A percentile compares a stretch with the other conserved stretches of the same genome.
These are phyloP conservation scores for Nosema muscidifuracis DNA, from an alignment of 371 early-diverging fungal species.

Conservation along the genomic window DNA sequence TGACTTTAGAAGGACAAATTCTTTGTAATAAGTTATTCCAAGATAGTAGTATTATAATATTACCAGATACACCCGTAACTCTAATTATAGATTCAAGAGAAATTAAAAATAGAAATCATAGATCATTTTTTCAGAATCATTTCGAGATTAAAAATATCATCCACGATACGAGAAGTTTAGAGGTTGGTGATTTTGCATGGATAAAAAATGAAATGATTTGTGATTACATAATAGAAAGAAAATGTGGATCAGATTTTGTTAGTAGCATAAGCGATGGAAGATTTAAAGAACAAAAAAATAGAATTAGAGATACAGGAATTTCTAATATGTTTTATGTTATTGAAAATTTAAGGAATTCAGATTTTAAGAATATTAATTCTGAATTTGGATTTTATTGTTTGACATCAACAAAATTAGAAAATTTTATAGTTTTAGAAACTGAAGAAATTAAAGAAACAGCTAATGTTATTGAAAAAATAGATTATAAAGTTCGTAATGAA, in stretches of 20 bases:
- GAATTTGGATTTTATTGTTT: not conserved
- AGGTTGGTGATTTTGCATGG: slow-evolving; percentile 63
- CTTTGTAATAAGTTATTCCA: slow-evolving; percentile 28
- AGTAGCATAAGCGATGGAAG: slow-evolving; percentile 83
- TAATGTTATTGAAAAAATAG: slow-evolving; percentile 33
- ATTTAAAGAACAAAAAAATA: slow-evolving; percentile 80
- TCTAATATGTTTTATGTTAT: slow-evolving; percentile 47
- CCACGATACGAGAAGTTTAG: slow-evolving; percentile 48
- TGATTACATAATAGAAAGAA: slow-evolving; percentile 79
- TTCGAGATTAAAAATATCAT: slow-evolving; percentile 31
- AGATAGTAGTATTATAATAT: slow-evolving; percentile 17
- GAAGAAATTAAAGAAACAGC: slow-evolving; percentile 50
- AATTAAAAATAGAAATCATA: slow-evolving; percentile 44
- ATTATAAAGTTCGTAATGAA: slow-evolving; percentile 27
- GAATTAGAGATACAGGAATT: slow-evolving; percentile 36
- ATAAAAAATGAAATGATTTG: slow-evolving; percentile 68
- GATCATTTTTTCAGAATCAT: slow-evolving; percentile 48
- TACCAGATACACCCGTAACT: not conserved
- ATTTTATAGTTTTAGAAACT: slow-evolving; percentile 56
- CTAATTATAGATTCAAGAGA: slow-evolving; percentile 61
- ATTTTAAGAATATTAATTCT: slow-evolving; percentile 29
- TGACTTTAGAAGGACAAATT: slow-evolving; percentile 45
- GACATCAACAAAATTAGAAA: slow-evolving; percentile 34
- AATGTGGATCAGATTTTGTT: slow-evolving; percentile 79
- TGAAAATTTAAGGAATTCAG: slow-evolving; percentile 36